Conservation (phyloP, 169 alveolate genomes). For the Cryptosporidium meleagridis region DNA sequence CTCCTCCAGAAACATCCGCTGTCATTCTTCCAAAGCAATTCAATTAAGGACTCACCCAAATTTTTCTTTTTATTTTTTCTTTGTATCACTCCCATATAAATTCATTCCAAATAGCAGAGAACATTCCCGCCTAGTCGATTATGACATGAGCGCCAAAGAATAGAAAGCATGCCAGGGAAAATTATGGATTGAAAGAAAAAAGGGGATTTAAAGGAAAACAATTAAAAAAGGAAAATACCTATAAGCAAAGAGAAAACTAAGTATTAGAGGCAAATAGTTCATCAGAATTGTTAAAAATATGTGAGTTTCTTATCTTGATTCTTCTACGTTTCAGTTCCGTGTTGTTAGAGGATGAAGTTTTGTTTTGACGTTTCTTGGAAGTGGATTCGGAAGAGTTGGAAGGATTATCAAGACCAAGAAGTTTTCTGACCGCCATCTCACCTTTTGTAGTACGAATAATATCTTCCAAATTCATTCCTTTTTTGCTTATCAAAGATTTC, state of each 20-base stretch:
- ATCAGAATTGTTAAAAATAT: conserved; percentile 48
- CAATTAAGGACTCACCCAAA: not conserved
- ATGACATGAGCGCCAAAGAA: conserved; percentile 2
- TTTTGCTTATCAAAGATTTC: conserved; percentile 24
- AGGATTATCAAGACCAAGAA: conserved; percentile 41
- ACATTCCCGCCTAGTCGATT: not conserved
- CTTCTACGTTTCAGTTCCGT: conserved; percentile 19
- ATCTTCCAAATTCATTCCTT: conserved; percentile 54
- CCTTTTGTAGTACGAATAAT: conserved; percentile 52
- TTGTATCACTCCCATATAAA: not conserved
- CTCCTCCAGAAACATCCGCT: not conserved
- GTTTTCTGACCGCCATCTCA: conserved; percentile 52
- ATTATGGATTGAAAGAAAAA: not conserved
- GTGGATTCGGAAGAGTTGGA: not conserved
- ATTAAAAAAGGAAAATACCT: not conserved
- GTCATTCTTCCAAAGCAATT: not conserved
- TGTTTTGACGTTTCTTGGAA: conserved; percentile 23
- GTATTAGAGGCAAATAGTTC: conserved; percentile 23
- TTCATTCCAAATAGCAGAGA: not conserved
- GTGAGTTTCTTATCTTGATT: conserved; percentile 54
- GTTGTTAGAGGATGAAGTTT: not conserved
- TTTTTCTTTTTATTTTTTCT: not conserved
- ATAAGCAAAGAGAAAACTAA: not conserved
- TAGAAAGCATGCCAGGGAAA: not conserved
- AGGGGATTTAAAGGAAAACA: not conserved